Conservation (phyloP, 2,329 filamentous ascomycete genomes). For the Colletotrichum scovillei region DNA sequence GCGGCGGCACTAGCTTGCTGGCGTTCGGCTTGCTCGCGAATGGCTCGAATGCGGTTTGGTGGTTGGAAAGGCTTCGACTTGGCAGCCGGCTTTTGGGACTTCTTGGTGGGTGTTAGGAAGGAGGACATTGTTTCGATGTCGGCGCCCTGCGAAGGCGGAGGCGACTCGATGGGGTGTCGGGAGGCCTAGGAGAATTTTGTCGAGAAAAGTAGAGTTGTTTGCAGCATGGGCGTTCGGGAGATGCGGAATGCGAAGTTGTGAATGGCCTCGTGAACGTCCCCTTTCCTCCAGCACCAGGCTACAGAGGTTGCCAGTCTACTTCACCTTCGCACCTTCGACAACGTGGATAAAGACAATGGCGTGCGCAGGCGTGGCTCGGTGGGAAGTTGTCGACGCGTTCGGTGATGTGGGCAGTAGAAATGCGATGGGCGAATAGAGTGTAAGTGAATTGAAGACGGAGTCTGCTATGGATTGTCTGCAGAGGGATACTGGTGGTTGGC, state of each 20-base stretch:
- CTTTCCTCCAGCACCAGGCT: slow-evolving; percentile 20
- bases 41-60: slow-evolving; percentile 61
- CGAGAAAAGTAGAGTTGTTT: neutral
- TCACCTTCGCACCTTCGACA: neutral
- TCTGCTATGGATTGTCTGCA: slow-evolving; percentile 3
- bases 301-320: slow-evolving; percentile 13
- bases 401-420: neutral
- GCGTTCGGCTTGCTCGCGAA: slow-evolving; percentile 63
- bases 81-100: slow-evolving; percentile 42
- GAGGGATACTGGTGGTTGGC: slow-evolving; percentile 32
- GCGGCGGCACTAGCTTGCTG: slow-evolving; percentile 49
- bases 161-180: neutral
- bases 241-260: neutral
- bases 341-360: neutral
- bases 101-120: slow-evolving; percentile 55
- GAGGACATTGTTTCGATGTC: slow-evolving; percentile 55
- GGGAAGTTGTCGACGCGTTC: neutral
- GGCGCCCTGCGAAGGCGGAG: neutral
- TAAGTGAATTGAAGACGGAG: slow-evolving; percentile 14
- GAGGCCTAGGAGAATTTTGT: neutral
- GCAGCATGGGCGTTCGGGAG: neutral
- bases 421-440: slow-evolving; percentile 18
- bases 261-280: neutral
- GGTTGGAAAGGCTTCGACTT: slow-evolving; percentile 55
- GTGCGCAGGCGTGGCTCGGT: neutral